Percentiles rank a stretch among this genome's conserved stretches.
phyloP scores from a whole-genome alignment of 306 rosid species.

The Quercus glauca region DNA sequence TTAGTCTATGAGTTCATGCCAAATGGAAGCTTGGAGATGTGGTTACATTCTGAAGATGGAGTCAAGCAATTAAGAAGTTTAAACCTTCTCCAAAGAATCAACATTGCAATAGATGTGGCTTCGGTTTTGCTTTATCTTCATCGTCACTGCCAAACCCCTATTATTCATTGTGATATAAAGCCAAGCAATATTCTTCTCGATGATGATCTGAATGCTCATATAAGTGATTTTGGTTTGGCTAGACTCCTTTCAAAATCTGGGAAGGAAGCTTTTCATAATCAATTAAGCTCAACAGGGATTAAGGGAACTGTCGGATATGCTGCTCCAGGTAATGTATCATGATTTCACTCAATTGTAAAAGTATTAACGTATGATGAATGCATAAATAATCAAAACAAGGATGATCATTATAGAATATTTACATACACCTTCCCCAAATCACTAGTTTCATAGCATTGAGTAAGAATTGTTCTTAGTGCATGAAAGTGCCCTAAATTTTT shows the following conservation, averaged over 20 bases:
- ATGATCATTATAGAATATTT: too few relatives aligned
- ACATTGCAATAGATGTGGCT: slow-evolving; percentile 18
- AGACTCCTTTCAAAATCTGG: background rate
- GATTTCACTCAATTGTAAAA: background rate
- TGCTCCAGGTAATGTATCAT: background rate
- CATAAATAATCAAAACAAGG: too few relatives aligned
- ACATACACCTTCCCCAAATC: background rate
- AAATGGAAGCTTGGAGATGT: slow-evolving; percentile 17
- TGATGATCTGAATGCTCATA: slow-evolving; percentile 3
- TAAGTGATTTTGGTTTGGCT: slow-evolving; percentile 20
- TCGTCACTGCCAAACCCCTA: background rate
- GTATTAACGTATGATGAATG: too few relatives aligned
- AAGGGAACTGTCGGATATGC: slow-evolving; percentile 13
- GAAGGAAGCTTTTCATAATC: background rate
- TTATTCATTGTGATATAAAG: slow-evolving; percentile 23
- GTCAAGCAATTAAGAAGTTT: background rate
- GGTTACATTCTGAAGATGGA: slow-evolving; percentile 6
- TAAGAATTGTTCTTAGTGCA: background rate
- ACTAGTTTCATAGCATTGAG: background rate
- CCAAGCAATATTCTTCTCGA: slow-evolving; percentile 21
- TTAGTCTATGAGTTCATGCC: slow-evolving; percentile 15
- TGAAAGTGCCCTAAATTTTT: background rate
- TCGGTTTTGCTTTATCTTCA: slow-evolving; percentile 23
- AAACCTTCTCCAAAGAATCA: slow-evolving; percentile 1
- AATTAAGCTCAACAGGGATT: background rate